These are phyloP conservation scores for Gentiana straminea DNA, from an alignment of 257 asterid genomes.

Conservation along the genomic window DNA sequence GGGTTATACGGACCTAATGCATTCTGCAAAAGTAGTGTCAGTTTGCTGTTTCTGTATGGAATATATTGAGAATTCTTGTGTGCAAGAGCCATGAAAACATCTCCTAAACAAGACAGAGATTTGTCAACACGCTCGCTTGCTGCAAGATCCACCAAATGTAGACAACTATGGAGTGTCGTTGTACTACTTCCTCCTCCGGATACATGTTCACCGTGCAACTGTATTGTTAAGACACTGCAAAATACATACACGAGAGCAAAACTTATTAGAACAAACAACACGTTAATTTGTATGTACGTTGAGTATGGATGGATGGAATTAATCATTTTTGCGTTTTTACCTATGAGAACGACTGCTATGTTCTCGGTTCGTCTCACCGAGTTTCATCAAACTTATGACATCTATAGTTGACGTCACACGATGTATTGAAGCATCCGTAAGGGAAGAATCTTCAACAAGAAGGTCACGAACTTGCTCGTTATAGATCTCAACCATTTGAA, in stretches of 20 bases:
- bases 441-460: slow-evolving; percentile 54
- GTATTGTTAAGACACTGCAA: slow-evolving; percentile 69
- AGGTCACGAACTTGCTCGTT: slow-evolving; percentile 88
- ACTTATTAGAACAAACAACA: background rate
- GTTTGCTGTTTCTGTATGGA: slow-evolving; percentile 91
- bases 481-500: slow-evolving; percentile 94
- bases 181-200: slow-evolving; percentile 72
- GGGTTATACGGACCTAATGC: slow-evolving; percentile 46
- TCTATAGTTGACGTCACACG: slow-evolving; percentile 51
- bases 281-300: background rate
- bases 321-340: slow-evolving; percentile 15
- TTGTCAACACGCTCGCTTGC: slow-evolving; percentile 77
- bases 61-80: slow-evolving; percentile 74
- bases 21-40: slow-evolving; percentile 75
- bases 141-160: slow-evolving; percentile 92
- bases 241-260: background rate
- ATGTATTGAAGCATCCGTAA: slow-evolving; percentile 63
- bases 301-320: background rate
- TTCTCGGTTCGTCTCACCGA: slow-evolving; percentile 52
- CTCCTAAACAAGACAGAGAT: slow-evolving; percentile 79
- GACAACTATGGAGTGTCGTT: slow-evolving; percentile 49
- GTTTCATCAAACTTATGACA: slow-evolving; percentile 50
- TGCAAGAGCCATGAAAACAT: slow-evolving; percentile 79
- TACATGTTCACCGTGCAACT: slow-evolving; percentile 56
- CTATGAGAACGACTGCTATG: slow-evolving; percentile 83